Evolutionary conservation across 2,329 filamentous ascomycete species (phyloP), one percentile per base, ranked within the genome.

Genomic region (Aspergillus uvarum): DNA sequence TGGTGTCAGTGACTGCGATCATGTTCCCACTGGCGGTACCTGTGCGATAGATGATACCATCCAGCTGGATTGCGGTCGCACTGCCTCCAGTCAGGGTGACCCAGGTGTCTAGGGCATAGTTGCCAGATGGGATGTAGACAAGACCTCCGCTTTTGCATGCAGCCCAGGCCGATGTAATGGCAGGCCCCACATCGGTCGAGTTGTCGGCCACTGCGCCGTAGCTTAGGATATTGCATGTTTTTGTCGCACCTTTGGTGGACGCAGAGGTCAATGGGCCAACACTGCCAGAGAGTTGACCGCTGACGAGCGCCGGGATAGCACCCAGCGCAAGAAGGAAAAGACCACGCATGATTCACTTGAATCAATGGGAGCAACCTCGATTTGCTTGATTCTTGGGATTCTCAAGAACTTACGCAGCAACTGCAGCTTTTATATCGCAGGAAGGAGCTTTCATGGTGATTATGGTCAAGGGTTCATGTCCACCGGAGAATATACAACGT

Each of bases 121-220:
- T 75, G 6, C 83, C 82, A 14, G 73, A 59, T 0, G 82, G 81
- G 49, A 84, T 77, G 38, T 82, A 77, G 16, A 83, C 79, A 3
- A 81, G 74, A 42, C 83, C 83, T 7, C 82, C 82, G 10, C 71
- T 66, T 59, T 80, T 80, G 74, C 83, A 85, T 19, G 76, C 83
- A 2, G 71, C 76, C 65, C 79, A 84, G 3, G 83, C 83, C 19
- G 75, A 73, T 7, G 72, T 71, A 14, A 85, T 73, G 10, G 83
- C 74, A 2, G 79, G 72, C 0, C 82, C 80, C 24, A 85, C 69
- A 64, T 85, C 83, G 4, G 81, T 81, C n/a, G 74, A 73, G 60
- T 80, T 80, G 67, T 82, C 80, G 1, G 83, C 82, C 29, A 75
- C 76, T 8, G 76, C 83, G 12, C 83, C 83, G 64, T 85, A 84